Base-by-base conservation (phyloP, 768 basidiomycete genomes). In the Pleurotus sapidus region DNA sequence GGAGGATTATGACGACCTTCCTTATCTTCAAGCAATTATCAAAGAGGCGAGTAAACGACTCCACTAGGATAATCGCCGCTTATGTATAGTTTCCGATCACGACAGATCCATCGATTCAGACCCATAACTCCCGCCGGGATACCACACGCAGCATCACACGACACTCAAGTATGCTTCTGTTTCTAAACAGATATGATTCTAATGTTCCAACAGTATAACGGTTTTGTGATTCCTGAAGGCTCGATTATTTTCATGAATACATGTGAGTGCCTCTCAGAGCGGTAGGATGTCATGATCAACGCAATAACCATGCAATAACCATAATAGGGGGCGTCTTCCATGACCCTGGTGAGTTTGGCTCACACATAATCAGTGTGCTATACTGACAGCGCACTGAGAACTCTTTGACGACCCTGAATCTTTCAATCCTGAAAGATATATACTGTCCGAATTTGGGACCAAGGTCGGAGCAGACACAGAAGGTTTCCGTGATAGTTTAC, bases 41-140 rank as follows among this genome's bases (percentile, higher is more conserved):
- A 54, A 54, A 23, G 51, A 54, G 51, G 48, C 34, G 34, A 9
- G 48, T n/a, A n/a, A 43, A 7, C 20, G 20, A 3, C 12, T 11
- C 15, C 20, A 34, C 9, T 2, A 5, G n/a, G 69, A 7, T 20
- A 63, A 3, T 67, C 69, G 6, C 25, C 18, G 3, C 14, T 18
- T 6, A 8, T 20, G 37, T 30, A 30, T 20, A 8, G 15, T 11
- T 34, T 4, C 27, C 15, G 1, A 11, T 24, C 15, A 15, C 15
- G 7, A 4, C n/a, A 25, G 49, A 11, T 54, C 38, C 53, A 40
- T 40, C 53, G 53, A 34, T 54, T 40, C 20, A 54, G 42, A 23
- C 34, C 53, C 4, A 39, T 45, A 20, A 14, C 25, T 14, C 53
- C 53, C 8, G 12, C 30, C 3, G 53, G n/a, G 4, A 20, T 54